phyloP scores from a whole-genome alignment of 2,329 filamentous ascomycete genomes.

The Leptosphaerulina australis region DNA sequence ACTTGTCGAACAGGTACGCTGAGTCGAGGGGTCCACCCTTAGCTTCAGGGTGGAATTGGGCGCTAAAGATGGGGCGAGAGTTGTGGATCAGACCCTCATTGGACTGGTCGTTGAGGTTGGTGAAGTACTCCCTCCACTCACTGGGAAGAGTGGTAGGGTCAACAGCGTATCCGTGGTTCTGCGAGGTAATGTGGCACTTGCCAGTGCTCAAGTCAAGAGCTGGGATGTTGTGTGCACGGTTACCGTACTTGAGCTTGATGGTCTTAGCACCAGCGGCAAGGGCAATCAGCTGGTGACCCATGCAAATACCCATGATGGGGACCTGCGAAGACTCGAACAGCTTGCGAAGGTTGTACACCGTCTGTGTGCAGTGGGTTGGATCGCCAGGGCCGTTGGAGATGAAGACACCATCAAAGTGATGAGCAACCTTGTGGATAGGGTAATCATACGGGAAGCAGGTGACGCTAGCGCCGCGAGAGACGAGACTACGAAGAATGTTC shows the following conservation, averaged over 20 bases:
- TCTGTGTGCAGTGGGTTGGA: slow-evolving; percentile 93
- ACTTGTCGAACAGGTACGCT: slow-evolving; percentile 94
- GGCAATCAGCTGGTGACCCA: slow-evolving; percentile 94
- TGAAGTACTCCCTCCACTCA: slow-evolving; percentile 97
- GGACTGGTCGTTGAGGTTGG: slow-evolving; percentile 96
- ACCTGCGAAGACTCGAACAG: slow-evolving; percentile 90
- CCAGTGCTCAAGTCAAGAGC: slow-evolving; percentile 92
- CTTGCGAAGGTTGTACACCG: slow-evolving; percentile 87
- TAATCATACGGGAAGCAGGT: slow-evolving; percentile 97
- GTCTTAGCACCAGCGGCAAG: slow-evolving; percentile 87
- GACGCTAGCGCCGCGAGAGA: slow-evolving; percentile 87
- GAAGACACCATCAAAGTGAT: slow-evolving; percentile 98
- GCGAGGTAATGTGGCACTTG: slow-evolving; percentile 96
- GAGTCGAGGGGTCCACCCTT: slow-evolving; percentile 97
- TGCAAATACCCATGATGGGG: slow-evolving; percentile 96
- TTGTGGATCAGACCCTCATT: slow-evolving; percentile 99
- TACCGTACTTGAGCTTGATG: slow-evolving; percentile 98
- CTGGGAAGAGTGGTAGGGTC: slow-evolving; percentile 79
- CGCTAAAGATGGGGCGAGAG: slow-evolving; percentile 94
- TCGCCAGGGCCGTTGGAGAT: slow-evolving; percentile 99
- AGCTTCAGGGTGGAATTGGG: slow-evolving; percentile 98
- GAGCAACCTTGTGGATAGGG: slow-evolving; percentile 96
- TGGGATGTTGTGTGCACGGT: slow-evolving; percentile 98
- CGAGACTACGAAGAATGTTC: slow-evolving; percentile 95
- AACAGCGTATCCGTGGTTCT: slow-evolving; percentile 98